Percentiles rank a stretch among this genome's conserved stretches.
phyloP scores from a whole-genome alignment of 176 grass and related monocot species.

The Chrysopogon serrulatus region DNA sequence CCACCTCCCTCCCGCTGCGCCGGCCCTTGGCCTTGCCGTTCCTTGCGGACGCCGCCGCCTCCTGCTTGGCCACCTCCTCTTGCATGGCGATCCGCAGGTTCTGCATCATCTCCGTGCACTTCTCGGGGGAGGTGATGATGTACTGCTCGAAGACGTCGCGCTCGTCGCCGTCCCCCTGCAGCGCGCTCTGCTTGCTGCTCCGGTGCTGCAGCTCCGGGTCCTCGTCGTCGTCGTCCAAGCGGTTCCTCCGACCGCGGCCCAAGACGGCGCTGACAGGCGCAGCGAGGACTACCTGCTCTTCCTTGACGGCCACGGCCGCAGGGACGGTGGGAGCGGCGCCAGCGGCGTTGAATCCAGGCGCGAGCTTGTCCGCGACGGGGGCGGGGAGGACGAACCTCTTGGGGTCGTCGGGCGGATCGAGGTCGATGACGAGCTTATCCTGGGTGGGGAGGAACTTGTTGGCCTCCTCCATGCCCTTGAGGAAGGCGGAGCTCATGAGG shows the following conservation, averaged over 20 bases:
- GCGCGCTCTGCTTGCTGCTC: slow-evolving; percentile 55
- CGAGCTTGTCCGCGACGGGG: background rate
- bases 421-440: slow-evolving; percentile 34
- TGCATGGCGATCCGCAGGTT: slow-evolving; percentile 55
- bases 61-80: slow-evolving; percentile 30
- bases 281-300: slow-evolving; percentile 21
- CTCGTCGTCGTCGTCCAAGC: slow-evolving; percentile 28
- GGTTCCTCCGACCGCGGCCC: slow-evolving; percentile 57
- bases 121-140: slow-evolving; percentile 22
- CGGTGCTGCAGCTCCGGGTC: slow-evolving; percentile 37
- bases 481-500: slow-evolving; percentile 51
- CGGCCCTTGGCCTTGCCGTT: slow-evolving; percentile 36
- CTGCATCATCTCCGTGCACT: slow-evolving; percentile 26
- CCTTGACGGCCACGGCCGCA: slow-evolving; percentile 18
- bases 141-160: slow-evolving; percentile 56
- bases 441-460: slow-evolving; percentile 65
- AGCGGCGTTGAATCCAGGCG: slow-evolving; percentile 11
- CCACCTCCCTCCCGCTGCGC: slow-evolving; percentile 42
- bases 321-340: background rate
- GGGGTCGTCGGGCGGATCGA: slow-evolving; percentile 18
- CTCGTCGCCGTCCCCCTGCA: slow-evolving; percentile 36
- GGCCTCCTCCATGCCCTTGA: slow-evolving; percentile 76
- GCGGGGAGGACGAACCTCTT: slow-evolving; percentile 6
- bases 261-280: background rate
- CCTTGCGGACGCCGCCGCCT: background rate